Evolutionary conservation across 495 filamentous ascomycete genomes (phyloP).

Genomic region (Penicillium argentinense): DNA sequence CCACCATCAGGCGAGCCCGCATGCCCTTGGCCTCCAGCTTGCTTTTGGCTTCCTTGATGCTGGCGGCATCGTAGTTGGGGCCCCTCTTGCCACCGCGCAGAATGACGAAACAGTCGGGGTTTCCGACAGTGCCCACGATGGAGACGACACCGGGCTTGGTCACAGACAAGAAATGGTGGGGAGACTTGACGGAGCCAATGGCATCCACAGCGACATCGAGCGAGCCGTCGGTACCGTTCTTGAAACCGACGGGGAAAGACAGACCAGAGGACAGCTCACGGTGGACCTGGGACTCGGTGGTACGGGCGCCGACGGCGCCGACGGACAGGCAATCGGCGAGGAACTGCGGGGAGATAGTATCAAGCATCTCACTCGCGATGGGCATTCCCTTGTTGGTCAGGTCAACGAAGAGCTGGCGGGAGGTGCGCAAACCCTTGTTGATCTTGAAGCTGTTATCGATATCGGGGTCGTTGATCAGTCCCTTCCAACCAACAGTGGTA

Average conservation of each 20-base stretch:
- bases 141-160: conserved; percentile 96
- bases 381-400: conserved; percentile 95
- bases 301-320: conserved; percentile 92
- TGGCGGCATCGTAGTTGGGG: conserved; percentile 88
- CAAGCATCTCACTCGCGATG: conserved; percentile 97
- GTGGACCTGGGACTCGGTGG: conserved; percentile 94
- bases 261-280: conserved; percentile 91
- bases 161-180: conserved; percentile 97
- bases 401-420: conserved; percentile 91
- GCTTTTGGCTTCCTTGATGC: conserved; percentile 73
- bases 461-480: conserved; percentile 97
- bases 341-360: conserved; percentile 98
- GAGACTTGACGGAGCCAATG: conserved; percentile 88
- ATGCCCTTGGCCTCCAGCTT: conserved; percentile 66
- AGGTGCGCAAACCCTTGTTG: conserved; percentile 89
- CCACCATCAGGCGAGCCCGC: conserved; percentile 84
- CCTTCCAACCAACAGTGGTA: conserved; percentile 99
- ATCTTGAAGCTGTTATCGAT: conserved; percentile 99
- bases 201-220: conserved; percentile 92
- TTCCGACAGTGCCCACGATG: conserved; percentile 92
- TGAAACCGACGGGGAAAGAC: conserved; percentile 98
- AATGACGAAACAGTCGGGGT: conserved; percentile 98
- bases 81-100: conserved; percentile 90
- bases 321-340: conserved; percentile 90
- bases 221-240: conserved; percentile 96